Evolutionary conservation across 192 early-diverging fungal genomes (phyloP).

Genomic region (Podila horticola): DNA sequence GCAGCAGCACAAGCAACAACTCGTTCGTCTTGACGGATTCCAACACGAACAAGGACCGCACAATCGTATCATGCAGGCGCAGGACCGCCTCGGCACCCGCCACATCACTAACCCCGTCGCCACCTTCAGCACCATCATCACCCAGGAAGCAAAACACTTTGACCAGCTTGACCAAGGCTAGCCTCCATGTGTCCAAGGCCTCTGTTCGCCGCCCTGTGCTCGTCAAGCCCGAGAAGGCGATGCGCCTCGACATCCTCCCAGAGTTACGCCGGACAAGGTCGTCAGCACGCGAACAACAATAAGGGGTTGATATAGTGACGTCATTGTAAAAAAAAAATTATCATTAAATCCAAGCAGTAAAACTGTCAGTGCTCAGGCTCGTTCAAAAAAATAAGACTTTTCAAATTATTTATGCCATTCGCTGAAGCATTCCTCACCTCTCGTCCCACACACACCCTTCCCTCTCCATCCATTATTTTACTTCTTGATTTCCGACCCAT

Average conservation of each 20-base stretch:
- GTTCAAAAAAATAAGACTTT: too few species aligned
- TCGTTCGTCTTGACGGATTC: neutral
- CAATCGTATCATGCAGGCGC: slow-evolving; percentile 5
- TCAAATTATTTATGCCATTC: too few species aligned
- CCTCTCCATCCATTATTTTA: too few species aligned
- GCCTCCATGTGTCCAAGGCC: slow-evolving; percentile 12
- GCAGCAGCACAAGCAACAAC: neutral
- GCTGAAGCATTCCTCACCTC: too few species aligned
- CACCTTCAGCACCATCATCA: slow-evolving; percentile 4
- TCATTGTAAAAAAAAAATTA: neutral
- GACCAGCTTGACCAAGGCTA: neutral
- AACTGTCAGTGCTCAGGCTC: too few species aligned
- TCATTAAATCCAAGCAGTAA: too few species aligned
- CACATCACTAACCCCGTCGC: neutral
- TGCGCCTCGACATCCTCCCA: neutral
- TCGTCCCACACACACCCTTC: too few species aligned
- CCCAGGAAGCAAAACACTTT: slow-evolving; percentile 20
- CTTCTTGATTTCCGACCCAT: too few species aligned
- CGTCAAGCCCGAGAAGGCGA: neutral
- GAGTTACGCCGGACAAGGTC: slow-evolving; percentile 21
- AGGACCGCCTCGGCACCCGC: neutral
- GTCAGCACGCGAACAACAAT: neutral
- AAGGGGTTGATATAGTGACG: neutral
- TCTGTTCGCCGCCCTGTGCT: slow-evolving; percentile 4
- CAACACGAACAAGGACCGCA: neutral